A percentile compares a stretch with the other conserved stretches of the same genome.
Evolutionary conservation across 495 filamentous ascomycete genomes (phyloP).

Genomic region (Evansstolkia leycettana): DNA sequence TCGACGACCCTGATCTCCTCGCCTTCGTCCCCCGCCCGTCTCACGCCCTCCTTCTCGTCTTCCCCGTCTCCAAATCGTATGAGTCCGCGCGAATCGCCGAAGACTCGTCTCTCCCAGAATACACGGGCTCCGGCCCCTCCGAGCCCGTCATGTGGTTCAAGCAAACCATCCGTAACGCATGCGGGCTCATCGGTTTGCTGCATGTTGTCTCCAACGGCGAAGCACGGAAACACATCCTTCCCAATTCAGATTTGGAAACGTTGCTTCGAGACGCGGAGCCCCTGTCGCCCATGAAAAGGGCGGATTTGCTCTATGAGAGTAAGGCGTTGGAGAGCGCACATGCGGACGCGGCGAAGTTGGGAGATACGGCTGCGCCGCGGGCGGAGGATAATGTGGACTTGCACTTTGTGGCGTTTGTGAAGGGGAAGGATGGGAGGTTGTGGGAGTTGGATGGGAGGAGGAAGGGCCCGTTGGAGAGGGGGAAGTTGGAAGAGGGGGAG

Average conservation of each 20-base stretch:
- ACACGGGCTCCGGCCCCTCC: slow-evolving; percentile 33
- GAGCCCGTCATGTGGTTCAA: slow-evolving; percentile 78
- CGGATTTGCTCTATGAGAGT: slow-evolving; percentile 61
- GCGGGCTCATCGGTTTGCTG: slow-evolving; percentile 72
- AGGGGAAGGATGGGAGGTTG: slow-evolving; percentile 51
- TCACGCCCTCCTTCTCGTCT: slow-evolving; percentile 72
- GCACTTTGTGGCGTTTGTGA: slow-evolving; percentile 83
- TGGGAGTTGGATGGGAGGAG: slow-evolving; percentile 80
- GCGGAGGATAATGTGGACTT: slow-evolving; percentile 57
- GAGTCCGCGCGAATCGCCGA: slow-evolving; percentile 52
- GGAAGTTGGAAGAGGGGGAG: slow-evolving; percentile 39
- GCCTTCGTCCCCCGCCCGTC: slow-evolving; percentile 74
- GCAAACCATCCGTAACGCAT: slow-evolving; percentile 82
- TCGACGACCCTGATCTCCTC: slow-evolving; percentile 67
- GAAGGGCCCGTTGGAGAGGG: slow-evolving; percentile 56
- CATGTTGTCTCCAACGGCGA: slow-evolving; percentile 60
- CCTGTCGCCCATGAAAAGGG: slow-evolving; percentile 40
- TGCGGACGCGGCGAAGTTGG: slow-evolving; percentile 52
- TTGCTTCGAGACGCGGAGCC: slow-evolving; percentile 33
- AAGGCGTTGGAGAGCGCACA: slow-evolving; percentile 61
- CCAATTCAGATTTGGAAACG: slow-evolving; percentile 33
- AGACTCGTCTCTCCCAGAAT: slow-evolving; percentile 42
- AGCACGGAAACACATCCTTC: slow-evolving; percentile 27
- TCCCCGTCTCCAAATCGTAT: slow-evolving; percentile 64
- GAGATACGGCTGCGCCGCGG: slow-evolving; percentile 59